Base-by-base conservation (phyloP, 805 yeast genomes). In the Candida taoyuanica region DNA sequence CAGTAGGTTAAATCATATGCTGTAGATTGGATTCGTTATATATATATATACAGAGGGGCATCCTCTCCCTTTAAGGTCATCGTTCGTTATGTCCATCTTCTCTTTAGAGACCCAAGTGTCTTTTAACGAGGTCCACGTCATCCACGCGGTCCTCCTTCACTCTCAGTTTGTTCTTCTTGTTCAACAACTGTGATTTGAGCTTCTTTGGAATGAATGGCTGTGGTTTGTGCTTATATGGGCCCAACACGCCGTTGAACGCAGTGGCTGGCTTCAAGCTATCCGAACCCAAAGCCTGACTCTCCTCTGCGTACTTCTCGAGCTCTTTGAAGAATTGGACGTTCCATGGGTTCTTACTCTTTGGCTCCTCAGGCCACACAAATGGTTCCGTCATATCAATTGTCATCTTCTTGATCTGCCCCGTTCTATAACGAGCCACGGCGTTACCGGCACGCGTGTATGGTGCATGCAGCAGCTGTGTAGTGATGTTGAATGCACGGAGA, bases 321-420 rank as follows among this genome's bases (percentile, higher is more conserved):
- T 80, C 77, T 29, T 67, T 64, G 17, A 62, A 63, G 60, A 71
- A 40, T 41, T 62, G 44, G 39, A 62, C 51, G 48, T 65, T 53
- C 68, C 72, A 63, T 19, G 67, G 59, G 39, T 63, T 63, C 47
- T 68, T 67, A 33, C 70, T 63, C 18, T 43, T 35, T 17, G 75
- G 73, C 43, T 69, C 73, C 27, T 74, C 81, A 4, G 99, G 99
- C 96, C 97, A 93, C 33, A 93, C 73, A 58, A 93, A 93, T 17
- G 99, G 98, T 49, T 91, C 87, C 41, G 78, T 80, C 91, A 93
- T 84, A 52, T 89, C 98, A 36, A 93, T 83, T 17, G 96, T 91
- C 98, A 93, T 93, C 64, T 88, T 89, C 69, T 93, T 93, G 48
- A 76, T 74, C 64, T 87, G 96, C 1, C 89, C 79, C 7, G 71